These are phyloP conservation scores for Phoma sp. DNA, from an alignment of 2,329 filamentous ascomycete species.

Conservation along the genomic window DNA sequence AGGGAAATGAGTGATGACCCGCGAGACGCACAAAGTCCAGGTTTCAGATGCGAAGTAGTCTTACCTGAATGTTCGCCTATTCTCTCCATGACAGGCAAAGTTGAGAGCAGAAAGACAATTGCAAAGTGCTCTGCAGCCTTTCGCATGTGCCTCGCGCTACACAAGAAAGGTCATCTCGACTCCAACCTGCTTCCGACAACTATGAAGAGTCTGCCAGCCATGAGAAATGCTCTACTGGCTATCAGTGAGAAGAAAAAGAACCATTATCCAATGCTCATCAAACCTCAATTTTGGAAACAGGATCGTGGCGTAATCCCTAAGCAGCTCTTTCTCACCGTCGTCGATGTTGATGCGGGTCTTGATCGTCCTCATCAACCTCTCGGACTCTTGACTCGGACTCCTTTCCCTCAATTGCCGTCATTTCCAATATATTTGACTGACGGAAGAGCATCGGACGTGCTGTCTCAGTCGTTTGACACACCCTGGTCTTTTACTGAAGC, in stretches of 20 bases:
- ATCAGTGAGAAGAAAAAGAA: conserved; percentile 78
- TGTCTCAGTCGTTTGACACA: conserved; percentile 53
- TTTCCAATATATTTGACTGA: conserved; percentile 77
- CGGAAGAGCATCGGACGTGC: conserved; percentile 64
- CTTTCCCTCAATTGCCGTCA: conserved; percentile 67
- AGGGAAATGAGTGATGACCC: conserved; percentile 16
- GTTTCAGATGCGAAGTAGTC: conserved; percentile 72
- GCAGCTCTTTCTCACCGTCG: conserved; percentile 64
- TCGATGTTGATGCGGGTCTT: conserved; percentile 67
- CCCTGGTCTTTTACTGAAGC: conserved; percentile 54
- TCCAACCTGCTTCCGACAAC: conserved; percentile 76
- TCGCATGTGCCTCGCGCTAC: conserved; percentile 74
- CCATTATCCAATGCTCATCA: conserved; percentile 77
- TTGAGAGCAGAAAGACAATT: conserved; percentile 71
- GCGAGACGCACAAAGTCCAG: conserved; percentile 15
- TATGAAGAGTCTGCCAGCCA: conserved; percentile 72
- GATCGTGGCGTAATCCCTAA: conserved; percentile 54
- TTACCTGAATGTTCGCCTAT: conserved; percentile 78
- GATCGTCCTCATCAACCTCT: conserved; percentile 67
- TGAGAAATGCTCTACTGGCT: conserved; percentile 86
- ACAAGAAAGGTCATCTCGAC: conserved; percentile 71
- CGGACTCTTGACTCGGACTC: conserved; percentile 71
- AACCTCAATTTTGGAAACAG: conserved; percentile 74
- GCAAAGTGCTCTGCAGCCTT: conserved; percentile 92
- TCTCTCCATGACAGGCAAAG: conserved; percentile 66